Evolutionary conservation across 176 grass and related monocot genomes (phyloP).

Genomic region (sorghum (Sorghum bicolor)): Sorghum_bicolor_NCBIv3 NC_012872.2:6369001-6369500

Average conservation of each 20-base stretch:
- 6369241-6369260: conserved; percentile 17
- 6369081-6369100: conserved; percentile 25
- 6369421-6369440: conserved; percentile 69
- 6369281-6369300: not conserved
- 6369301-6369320: conserved; percentile 52
- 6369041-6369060: not conserved
- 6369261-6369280: not conserved
- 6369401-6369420: conserved; percentile 72
- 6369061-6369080: not conserved
- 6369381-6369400: conserved; percentile 73
- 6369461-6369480: not conserved
- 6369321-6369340: conserved; percentile 76
- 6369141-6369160: not conserved
- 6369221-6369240: not conserved
- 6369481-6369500: not conserved
- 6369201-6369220: not conserved
- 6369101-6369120: not conserved
- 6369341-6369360: conserved; percentile 58
- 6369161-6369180: not conserved
- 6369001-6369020: conserved; percentile 26
- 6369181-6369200: not conserved
- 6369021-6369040: conserved; percentile 14
- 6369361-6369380: conserved; percentile 49
- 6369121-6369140: not conserved
- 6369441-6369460: not conserved